Conservation (phyloP, 768 basidiomycete genomes). For the Leucosporidium yakuticum region DNA sequence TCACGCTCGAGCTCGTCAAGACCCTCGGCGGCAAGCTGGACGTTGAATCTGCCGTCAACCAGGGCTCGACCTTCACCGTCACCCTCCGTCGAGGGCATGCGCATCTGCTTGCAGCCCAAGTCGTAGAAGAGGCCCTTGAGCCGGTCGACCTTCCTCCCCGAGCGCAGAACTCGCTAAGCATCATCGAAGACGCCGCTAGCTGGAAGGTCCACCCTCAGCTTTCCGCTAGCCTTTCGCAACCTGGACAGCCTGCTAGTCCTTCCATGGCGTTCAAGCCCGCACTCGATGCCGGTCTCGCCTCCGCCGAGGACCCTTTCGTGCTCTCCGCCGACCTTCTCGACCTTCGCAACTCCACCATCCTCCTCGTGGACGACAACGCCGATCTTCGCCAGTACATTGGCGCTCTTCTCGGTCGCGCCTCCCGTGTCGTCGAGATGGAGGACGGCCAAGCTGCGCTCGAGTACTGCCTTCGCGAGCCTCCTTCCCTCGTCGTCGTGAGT, state of each 20-base stretch:
- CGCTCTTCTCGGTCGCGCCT: conserved; percentile 11
- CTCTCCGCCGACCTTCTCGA: conserved; percentile 19
- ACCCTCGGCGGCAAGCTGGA: conserved; percentile 30
- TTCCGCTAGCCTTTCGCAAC: background rate
- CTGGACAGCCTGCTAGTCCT: background rate
- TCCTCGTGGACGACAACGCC: conserved; percentile 29
- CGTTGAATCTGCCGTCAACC: conserved; percentile 24
- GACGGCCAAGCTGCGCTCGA: conserved; percentile 25
- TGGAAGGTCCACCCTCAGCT: conserved; percentile 21
- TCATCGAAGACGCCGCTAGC: conserved; percentile 23
- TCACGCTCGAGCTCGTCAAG: conserved; percentile 34
- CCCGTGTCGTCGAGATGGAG: conserved; percentile 23
- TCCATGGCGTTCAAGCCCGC: background rate
- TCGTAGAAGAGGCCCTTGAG: conserved; percentile 17
- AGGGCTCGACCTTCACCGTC: conserved; percentile 21
- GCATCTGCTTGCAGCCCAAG: conserved; percentile 26
- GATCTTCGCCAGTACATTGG: conserved; percentile 29
- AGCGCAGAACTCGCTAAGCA: conserved; percentile 8
- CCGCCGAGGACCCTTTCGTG: background rate
- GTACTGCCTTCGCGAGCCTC: conserved; percentile 12
- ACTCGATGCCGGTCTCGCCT: background rate
- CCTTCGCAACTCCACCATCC: conserved; percentile 22
- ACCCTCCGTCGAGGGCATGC: conserved; percentile 18
- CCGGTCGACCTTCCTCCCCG: background rate
- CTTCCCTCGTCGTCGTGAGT: conserved; percentile 16